Evolutionary conservation across 2,329 filamentous ascomycete species (phyloP), one percentile per base, ranked within the genome.

Genomic region (Huntiella moniliformis): DNA sequence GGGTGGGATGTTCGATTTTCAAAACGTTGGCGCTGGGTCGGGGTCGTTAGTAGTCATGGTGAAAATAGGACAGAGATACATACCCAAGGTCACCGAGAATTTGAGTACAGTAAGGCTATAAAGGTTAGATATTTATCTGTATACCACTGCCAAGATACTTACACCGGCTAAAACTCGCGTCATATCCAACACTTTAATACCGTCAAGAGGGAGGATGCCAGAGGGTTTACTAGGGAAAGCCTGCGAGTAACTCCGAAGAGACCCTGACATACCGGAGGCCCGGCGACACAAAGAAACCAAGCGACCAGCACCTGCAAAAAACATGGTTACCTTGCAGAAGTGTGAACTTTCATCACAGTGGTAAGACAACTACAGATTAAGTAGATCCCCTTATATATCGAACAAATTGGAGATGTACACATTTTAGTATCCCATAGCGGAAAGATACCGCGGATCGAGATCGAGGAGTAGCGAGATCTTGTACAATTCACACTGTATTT

Each of bases 51-150:
- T 5, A 32, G 22, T 4, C 1, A 48, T 18, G 13, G 13, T 5
- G 12, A 18, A 43, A 22, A 17, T 6, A 12, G n/a, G 6, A 13
- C 2, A 13, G n/a, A 5, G 4, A 31, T 34, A 52, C 76, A 60
- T 75, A 94, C 88, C 91, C 91, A 54, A 98, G 71, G 62, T 98
- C 91, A 47, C 88, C 91, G 7, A 98, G 65, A 45, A 98, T 95
- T 61, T 98, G 91, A 34, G 91, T 96, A 56, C 86, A 95, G 58
- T 96, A 96, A 53, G 91, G 91, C 85, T 96, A 56, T 11, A 47
- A 28, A 44, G 42, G 51, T 51, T 40, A 40, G 38, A 42, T 32
- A 6, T 4, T 2, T 28, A 22, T 18, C 32, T 32, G 12, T 22
- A 53, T 15, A 32, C 49, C 44, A 53, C 48, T 48, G 44, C 42